Evolutionary conservation across 1,139 yeast species (phyloP).

Genomic region (Candida sp.): DNA sequence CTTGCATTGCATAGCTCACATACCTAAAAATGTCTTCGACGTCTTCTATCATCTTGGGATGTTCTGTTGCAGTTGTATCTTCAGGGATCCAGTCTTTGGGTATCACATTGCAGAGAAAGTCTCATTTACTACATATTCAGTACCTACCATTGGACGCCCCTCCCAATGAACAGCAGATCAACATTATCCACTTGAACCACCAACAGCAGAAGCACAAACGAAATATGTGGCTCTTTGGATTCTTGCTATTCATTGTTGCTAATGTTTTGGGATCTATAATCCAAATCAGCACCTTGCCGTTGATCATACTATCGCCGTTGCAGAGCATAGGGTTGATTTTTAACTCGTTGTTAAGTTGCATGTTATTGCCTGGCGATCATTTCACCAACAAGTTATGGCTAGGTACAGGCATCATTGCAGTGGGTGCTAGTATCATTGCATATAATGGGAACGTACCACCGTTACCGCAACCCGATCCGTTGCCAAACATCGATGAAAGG

Average conservation of each 20-base stretch:
- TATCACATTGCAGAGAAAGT: constrained; percentile 80
- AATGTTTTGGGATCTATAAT: constrained; percentile 83
- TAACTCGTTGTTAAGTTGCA: constrained; percentile 73
- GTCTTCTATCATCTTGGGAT: constrained; percentile 53
- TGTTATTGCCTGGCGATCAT: constrained; percentile 67
- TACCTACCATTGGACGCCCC: constrained; percentile 21
- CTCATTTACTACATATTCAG: constrained; percentile 52
- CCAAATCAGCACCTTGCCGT: constrained; percentile 83
- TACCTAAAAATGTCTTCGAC: constrained; percentile 11
- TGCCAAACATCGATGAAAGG: constrained; percentile 23
- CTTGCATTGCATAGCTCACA: neutral
- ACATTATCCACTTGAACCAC: constrained; percentile 21
- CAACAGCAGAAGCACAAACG: constrained; percentile 49
- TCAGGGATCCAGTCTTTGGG: constrained; percentile 88
- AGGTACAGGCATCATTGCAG: constrained; percentile 72
- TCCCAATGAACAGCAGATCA: constrained; percentile 8
- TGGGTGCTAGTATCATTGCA: constrained; percentile 85
- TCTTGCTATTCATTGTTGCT: constrained; percentile 69
- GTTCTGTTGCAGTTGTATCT: constrained; percentile 75
- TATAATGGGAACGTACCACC: constrained; percentile 56
- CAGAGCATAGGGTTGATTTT: constrained; percentile 90
- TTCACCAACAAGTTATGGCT: constrained; percentile 60
- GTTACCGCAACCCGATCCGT: constrained; percentile 24
- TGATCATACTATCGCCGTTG: constrained; percentile 79
- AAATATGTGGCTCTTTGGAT: constrained; percentile 78